Evolutionary conservation across 2,329 filamentous ascomycete genomes (phyloP).

Genomic region (Stachybotrys elegans): DNA sequence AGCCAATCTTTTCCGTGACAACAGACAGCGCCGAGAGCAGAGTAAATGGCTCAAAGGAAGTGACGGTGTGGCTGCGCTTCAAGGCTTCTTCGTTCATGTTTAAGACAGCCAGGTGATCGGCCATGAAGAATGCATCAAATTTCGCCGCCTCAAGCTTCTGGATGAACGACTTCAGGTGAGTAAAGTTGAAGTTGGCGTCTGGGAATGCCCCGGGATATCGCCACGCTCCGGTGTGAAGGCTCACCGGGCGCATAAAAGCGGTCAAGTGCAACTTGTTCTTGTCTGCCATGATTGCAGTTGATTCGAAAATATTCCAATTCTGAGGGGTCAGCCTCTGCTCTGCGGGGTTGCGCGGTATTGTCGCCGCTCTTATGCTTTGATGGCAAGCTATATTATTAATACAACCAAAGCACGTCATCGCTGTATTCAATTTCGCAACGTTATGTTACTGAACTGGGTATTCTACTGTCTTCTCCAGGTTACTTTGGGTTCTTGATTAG

Average conservation of each 20-base stretch:
- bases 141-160: constrained; percentile 48
- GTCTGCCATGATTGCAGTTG: constrained; percentile 9
- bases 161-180: constrained; percentile 47
- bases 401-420: not conserved
- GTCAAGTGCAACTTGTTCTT: constrained; percentile 45
- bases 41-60: constrained; percentile 53
- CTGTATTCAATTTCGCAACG: not conserved
- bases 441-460: not conserved
- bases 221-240: constrained; percentile 52
- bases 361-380: not conserved
- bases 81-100: constrained; percentile 54
- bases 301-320: not conserved
- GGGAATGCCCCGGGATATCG: constrained; percentile 49
- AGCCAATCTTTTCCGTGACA: constrained; percentile 44
- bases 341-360: not conserved
- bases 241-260: constrained; percentile 55
- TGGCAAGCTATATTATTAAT: not conserved
- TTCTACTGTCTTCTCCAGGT: too few relatives aligned
- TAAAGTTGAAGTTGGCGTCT: constrained; percentile 54
- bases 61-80: constrained; percentile 52
- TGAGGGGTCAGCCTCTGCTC: not conserved
- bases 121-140: constrained; percentile 54
- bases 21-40: constrained; percentile 43
- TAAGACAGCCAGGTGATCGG: constrained; percentile 47
- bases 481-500: too few relatives aligned